Evolutionary conservation across 129 eudicot species (phyloP), one percentile per base, ranked within the genome.

Genomic region (Gnaphalium uliginosum): DNA sequence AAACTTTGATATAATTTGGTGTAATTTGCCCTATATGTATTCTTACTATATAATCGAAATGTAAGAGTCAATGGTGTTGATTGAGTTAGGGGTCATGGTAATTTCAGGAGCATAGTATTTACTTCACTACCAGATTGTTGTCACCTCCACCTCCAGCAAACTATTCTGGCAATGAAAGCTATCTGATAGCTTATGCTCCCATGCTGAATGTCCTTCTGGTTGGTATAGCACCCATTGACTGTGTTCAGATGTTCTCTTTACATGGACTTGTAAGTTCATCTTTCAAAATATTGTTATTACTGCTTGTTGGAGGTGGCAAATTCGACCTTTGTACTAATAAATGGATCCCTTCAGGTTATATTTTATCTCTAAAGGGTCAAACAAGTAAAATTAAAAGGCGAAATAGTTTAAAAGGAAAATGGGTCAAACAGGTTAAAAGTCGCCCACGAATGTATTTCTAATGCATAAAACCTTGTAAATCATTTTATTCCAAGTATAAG

Each of bases 171-270:
- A 73, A 66, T 60, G 91, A 90, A 24, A 88, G 97, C 88, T 85
- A 93, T 87, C 85, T 93, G 78, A 93, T 93, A 73, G 41, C 86
- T 74, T 85, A 80, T 82, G 97, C 93, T 76, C 98, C 97, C 51
- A 90, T 93, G 97, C 88, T 93, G 62, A 88, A 88, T 76, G 84
- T 84, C 27, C 93, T 93, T 68, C 89, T 93, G 39, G 97, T 87
- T 43, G 97, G 96, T 37, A 93, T 93, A 77, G 89, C 92, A 32
- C 90, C 97, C 7, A 87, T 90, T 48, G 98, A 93, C 79, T 88
- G 88, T 81, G 96, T 93, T 71, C 96, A 90, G 86, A 90, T 93
- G 72, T 93, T 93, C 86, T 93, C 98, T 68, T 80, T 93, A 50
- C 98, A 93, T 33, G 98, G 98, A 64, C 76, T 90, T 86, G 98